These are phyloP conservation scores for Beta corolliflora DNA, from an alignment of 179 eudicot genomes.

Conservation along the genomic window DNA sequence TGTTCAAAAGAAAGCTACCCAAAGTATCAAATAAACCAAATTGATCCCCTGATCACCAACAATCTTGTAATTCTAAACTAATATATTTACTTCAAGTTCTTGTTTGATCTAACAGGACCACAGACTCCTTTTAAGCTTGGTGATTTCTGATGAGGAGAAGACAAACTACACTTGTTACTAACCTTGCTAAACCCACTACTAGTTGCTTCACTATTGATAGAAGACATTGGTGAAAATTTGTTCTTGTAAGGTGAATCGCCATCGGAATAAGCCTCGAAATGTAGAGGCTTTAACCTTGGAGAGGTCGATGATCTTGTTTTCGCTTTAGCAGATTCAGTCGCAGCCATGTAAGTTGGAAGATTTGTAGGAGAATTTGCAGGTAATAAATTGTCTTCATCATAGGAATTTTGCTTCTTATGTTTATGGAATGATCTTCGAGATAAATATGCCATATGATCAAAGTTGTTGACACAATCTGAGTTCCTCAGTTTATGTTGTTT, in stretches of 20 bases:
- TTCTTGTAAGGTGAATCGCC: slow-evolving; percentile 66
- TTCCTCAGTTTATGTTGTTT: slow-evolving; percentile 32
- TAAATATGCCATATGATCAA: background rate
- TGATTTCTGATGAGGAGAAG: slow-evolving; percentile 45
- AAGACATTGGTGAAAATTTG: slow-evolving; percentile 60
- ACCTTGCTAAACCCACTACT: slow-evolving; percentile 35
- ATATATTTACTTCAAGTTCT: slow-evolving; percentile 22
- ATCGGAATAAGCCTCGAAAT: slow-evolving; percentile 59
- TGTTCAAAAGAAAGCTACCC: background rate
- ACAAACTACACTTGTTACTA: slow-evolving; percentile 27
- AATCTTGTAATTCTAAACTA: background rate
- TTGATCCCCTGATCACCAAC: background rate
- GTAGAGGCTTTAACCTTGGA: slow-evolving; percentile 57
- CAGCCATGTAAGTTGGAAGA: slow-evolving; percentile 79
- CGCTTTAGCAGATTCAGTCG: slow-evolving; percentile 78
- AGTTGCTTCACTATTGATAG: slow-evolving; percentile 58
- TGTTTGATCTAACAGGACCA: slow-evolving; percentile 31
- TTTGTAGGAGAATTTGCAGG: slow-evolving; percentile 38
- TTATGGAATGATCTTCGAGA: slow-evolving; percentile 48
- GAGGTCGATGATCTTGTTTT: slow-evolving; percentile 68
- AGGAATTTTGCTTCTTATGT: slow-evolving; percentile 47
- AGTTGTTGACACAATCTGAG: slow-evolving; percentile 13
- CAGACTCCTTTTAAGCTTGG: slow-evolving; percentile 42
- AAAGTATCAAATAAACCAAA: background rate
- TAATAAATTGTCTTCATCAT: slow-evolving; percentile 34